Evolutionary conservation across 164 flowering plant species (phyloP).

Genomic region (Saururus chinensis): DNA sequence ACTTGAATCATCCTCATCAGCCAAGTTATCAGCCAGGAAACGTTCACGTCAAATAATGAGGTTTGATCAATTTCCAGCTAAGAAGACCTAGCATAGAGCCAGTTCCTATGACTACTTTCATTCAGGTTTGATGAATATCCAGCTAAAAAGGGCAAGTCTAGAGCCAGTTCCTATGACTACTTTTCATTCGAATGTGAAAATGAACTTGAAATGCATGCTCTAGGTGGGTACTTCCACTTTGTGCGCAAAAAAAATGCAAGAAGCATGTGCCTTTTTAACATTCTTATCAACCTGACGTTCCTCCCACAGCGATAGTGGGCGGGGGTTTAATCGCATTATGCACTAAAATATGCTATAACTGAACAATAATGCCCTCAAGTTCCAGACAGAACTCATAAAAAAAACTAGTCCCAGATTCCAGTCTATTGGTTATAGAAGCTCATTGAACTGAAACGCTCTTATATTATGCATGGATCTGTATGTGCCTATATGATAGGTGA

Average conservation of each 20-base stretch:
- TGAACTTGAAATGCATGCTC: not conserved
- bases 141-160: constrained; percentile 6
- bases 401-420: not conserved
- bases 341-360: not conserved
- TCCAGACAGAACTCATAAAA: constrained; percentile 1
- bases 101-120: too few relatives aligned
- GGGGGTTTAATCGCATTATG: not conserved
- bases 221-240: not conserved
- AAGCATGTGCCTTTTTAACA: not conserved
- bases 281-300: not conserved
- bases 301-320: not conserved
- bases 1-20: constrained; percentile 19
- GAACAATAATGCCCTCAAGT: not conserved
- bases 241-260: not conserved
- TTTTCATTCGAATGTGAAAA: not conserved
- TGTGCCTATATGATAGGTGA: constrained; percentile 4
- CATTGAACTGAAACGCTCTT: constrained; percentile 10
- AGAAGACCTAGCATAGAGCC: constrained; percentile 3
- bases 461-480: constrained; percentile 24
- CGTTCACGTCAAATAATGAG: constrained; percentile 5
- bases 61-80: constrained; percentile 3
- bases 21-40: constrained; percentile 21
- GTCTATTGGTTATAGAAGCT: constrained; percentile 5
- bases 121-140: not conserved
- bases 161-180: not conserved